phyloP scores from a whole-genome alignment of 805 yeast species.

The Kazachstania kunashirensis region DNA sequence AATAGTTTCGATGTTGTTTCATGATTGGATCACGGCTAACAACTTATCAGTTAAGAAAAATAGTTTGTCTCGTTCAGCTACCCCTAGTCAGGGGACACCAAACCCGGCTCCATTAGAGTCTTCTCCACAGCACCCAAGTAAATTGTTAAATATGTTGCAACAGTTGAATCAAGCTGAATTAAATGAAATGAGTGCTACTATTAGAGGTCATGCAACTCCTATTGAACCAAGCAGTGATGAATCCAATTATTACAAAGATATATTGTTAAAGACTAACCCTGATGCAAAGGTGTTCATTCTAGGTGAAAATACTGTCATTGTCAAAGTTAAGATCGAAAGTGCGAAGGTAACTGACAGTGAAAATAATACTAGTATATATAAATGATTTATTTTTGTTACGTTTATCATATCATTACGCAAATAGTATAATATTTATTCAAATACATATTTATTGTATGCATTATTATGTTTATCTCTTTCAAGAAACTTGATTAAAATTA shows the following conservation, averaged over 20 bases:
- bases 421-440: not conserved
- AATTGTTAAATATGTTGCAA: constrained; percentile 53
- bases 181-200: constrained; percentile 71
- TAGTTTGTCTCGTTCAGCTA: constrained; percentile 23
- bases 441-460: not conserved
- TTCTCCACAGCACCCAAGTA: constrained; percentile 27
- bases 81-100: constrained; percentile 17
- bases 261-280: constrained; percentile 54
- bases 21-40: constrained; percentile 77
- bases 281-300: constrained; percentile 61
- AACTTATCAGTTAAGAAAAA: constrained; percentile 28
- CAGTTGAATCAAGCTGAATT: constrained; percentile 72
- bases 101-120: constrained; percentile 12
- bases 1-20: constrained; percentile 71
- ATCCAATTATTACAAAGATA: constrained; percentile 49
- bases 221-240: constrained; percentile 39
- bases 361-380: constrained; percentile 38
- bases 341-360: constrained; percentile 76
- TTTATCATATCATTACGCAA: not conserved
- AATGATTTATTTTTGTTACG: constrained; percentile 7
- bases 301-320: constrained; percentile 53
- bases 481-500: not conserved
- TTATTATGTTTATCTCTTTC: not conserved
- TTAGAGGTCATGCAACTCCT: constrained; percentile 61
- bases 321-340: constrained; percentile 52